Evolutionary conservation across 805 yeast genomes (phyloP).

Genomic region (Suhomyces xylopsoci): DNA sequence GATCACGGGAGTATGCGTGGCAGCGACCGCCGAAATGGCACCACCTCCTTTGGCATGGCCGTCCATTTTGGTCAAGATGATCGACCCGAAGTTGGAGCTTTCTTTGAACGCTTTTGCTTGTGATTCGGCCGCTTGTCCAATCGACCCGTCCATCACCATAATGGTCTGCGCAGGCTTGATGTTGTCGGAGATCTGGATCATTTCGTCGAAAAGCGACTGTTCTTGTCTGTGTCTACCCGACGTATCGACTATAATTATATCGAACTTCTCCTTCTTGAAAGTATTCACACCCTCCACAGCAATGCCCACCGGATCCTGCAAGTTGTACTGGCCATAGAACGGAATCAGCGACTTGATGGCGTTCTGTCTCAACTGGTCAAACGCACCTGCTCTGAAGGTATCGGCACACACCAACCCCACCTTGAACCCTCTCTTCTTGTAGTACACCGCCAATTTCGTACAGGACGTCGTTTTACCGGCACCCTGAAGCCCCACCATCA

Average conservation of each 20-base stretch:
- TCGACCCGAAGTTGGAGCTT: conserved; percentile 89
- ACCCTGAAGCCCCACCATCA: conserved; percentile 99
- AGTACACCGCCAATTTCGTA: conserved; percentile 93
- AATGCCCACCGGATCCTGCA: conserved; percentile 91
- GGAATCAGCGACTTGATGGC: conserved; percentile 95
- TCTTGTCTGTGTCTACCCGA: conserved; percentile 98
- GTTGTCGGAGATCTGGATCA: conserved; percentile 87
- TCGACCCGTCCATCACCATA: conserved; percentile 95
- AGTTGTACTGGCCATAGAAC: conserved; percentile 90
- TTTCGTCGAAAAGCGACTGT: conserved; percentile 83
- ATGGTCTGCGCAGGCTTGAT: conserved; percentile 94
- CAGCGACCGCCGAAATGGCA: conserved; percentile 97
- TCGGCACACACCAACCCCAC: conserved; percentile 98
- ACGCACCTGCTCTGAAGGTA: conserved; percentile 99
- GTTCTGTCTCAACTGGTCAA: conserved; percentile 95
- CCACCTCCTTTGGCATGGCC: conserved; percentile 99
- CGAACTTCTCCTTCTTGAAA: conserved; percentile 88
- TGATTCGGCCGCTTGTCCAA: conserved; percentile 97
- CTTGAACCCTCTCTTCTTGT: conserved; percentile 88
- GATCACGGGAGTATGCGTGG: conserved; percentile 90
- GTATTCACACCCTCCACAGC: conserved; percentile 89
- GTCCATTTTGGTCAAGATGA: conserved; percentile 92
- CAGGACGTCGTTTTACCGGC: conserved; percentile 98
- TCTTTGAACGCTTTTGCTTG: conserved; percentile 95
- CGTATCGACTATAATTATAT: conserved; percentile 92